Conservation (phyloP, 352 stramenopile genomes). For the Phytophthora palmivora region DNA sequence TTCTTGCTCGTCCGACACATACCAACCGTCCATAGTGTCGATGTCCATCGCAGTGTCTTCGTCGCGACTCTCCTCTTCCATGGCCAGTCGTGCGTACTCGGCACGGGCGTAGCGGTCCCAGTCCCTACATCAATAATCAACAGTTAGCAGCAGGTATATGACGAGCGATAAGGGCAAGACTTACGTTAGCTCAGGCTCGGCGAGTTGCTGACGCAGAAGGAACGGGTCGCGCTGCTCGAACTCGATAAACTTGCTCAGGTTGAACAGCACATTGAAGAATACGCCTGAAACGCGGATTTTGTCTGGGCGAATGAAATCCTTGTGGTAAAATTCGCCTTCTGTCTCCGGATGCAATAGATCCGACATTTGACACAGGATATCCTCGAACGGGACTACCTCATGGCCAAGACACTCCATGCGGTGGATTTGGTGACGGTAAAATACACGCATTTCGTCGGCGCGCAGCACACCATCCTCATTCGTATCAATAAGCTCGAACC, state of each 20-base stretch:
- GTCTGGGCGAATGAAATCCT: slow-evolving; percentile 84
- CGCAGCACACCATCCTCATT: slow-evolving; percentile 97
- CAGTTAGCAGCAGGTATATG: slow-evolving; percentile 7
- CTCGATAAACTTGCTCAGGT: slow-evolving; percentile 99
- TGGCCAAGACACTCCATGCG: slow-evolving; percentile 98
- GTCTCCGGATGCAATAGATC: slow-evolving; percentile 80
- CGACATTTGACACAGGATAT: slow-evolving; percentile 99
- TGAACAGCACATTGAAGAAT: slow-evolving; percentile 99
- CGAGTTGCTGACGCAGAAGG: slow-evolving; percentile 94
- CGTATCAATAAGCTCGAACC: slow-evolving; percentile 98
- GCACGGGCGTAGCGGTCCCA: slow-evolving; percentile 98
- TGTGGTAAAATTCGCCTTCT: slow-evolving; percentile 84
- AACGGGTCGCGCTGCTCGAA: slow-evolving; percentile 99
- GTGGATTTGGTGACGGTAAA: slow-evolving; percentile 95
- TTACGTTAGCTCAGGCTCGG: slow-evolving; percentile 88
- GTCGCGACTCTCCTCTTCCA: slow-evolving; percentile 96
- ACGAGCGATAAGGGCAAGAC: slow-evolving; percentile 17
- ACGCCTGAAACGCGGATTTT: slow-evolving; percentile 94
- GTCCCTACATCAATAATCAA: slow-evolving; percentile 64
- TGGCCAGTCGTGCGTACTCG: slow-evolving; percentile 97
- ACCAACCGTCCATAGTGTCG: slow-evolving; percentile 91
- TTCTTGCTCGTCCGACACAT: slow-evolving; percentile 85
- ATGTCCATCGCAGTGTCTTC: slow-evolving; percentile 91
- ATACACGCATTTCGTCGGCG: slow-evolving; percentile 96
- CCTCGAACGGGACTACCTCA: slow-evolving; percentile 98